Conservation (phyloP, 768 basidiomycete genomes). For the Suillus discolor region DNA sequence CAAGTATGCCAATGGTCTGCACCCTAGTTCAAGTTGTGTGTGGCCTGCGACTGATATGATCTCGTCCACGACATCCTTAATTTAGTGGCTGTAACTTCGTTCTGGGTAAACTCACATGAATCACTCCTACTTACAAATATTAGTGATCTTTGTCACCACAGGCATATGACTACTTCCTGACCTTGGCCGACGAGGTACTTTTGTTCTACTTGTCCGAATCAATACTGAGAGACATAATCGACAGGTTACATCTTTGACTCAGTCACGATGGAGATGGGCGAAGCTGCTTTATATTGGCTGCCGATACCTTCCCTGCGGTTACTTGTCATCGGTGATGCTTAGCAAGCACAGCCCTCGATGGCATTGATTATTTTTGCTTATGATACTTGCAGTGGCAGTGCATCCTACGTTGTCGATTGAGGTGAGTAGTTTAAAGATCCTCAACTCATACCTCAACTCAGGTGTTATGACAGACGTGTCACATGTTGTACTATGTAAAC, state of each 20-base stretch:
- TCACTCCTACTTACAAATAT: neutral
- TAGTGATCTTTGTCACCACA: neutral
- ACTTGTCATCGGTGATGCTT: neutral
- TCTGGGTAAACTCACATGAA: neutral
- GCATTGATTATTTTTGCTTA: neutral
- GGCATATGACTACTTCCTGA: slow-evolving; percentile 8
- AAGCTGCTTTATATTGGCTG: slow-evolving; percentile 16
- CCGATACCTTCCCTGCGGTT: slow-evolving; percentile 7
- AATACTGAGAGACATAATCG: neutral
- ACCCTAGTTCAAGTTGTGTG: neutral
- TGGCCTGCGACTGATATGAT: neutral
- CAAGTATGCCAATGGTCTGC: slow-evolving; percentile 2
- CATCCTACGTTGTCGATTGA: neutral
- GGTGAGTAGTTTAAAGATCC: neutral
- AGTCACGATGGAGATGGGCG: slow-evolving; percentile 2
- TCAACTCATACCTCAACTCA: neutral
- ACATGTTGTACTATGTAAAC: neutral
- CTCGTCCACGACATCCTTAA: neutral
- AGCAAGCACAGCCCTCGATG: neutral
- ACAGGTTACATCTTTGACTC: slow-evolving; percentile 1
- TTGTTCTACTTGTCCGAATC: neutral
- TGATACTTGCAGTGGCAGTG: neutral
- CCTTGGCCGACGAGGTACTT: slow-evolving; percentile 7
- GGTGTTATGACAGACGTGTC: neutral
- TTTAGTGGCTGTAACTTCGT: slow-evolving; percentile 1